Evolutionary conservation across 225 moss, liverwort and hornwort genomes (phyloP).

Genomic region (Pseudoscleropodium purum): DNA sequence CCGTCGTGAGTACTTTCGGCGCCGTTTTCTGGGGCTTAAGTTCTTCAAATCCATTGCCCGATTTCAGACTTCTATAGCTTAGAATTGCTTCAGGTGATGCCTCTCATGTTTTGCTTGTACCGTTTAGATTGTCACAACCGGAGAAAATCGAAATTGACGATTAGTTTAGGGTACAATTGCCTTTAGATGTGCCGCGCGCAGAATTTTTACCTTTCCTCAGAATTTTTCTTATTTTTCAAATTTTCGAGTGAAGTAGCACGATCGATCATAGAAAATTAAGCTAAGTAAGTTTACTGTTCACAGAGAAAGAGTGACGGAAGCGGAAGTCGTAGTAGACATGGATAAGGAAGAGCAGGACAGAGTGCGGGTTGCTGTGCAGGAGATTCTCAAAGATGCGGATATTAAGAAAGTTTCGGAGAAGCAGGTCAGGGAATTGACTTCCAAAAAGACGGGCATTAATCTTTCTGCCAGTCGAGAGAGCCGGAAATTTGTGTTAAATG

Average conservation of each 20-base stretch:
- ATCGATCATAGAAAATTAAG: neutral
- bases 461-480: conserved; percentile 25
- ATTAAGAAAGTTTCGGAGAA: conserved; percentile 48
- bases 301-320: neutral
- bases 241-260: neutral
- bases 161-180: neutral
- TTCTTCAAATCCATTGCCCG: neutral
- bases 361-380: conserved; percentile 23
- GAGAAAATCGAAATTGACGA: neutral
- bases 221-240: neutral
- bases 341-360: conserved; percentile 24
- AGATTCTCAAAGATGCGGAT: conserved; percentile 46
- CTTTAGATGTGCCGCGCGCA: neutral
- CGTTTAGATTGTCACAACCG: no score
- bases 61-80: neutral
- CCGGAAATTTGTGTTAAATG: conserved; percentile 41
- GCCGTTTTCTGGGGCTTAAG: neutral
- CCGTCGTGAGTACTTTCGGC: neutral
- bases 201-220: no score
- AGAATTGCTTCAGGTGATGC: neutral
- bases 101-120: neutral
- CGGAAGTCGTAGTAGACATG: conserved; percentile 3
- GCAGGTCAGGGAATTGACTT: conserved; percentile 52
- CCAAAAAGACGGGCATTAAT: conserved; percentile 44
- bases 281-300: neutral